These are phyloP conservation scores for Clitopilus passeckerianus DNA, from an alignment of 768 basidiomycete species.

Conservation along the genomic window DNA sequence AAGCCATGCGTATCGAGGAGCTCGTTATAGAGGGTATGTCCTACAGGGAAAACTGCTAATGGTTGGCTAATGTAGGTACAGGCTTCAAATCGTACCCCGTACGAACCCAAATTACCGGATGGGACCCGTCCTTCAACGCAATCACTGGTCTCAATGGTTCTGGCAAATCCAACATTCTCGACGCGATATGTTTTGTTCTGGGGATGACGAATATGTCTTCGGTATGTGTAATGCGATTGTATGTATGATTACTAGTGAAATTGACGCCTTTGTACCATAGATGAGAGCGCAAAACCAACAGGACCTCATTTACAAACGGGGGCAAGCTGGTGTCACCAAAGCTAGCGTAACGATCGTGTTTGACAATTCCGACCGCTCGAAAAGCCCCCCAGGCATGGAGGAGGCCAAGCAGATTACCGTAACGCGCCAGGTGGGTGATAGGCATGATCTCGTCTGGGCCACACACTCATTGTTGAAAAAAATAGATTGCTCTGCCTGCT, in stretches of 20 bases:
- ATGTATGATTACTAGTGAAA: too few species aligned
- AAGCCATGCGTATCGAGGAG: constrained; percentile 87
- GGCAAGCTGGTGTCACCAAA: constrained; percentile 94
- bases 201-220: constrained; percentile 97
- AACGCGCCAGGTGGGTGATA: constrained; percentile 77
- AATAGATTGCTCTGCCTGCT: constrained; percentile 87
- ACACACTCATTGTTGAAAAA: not conserved
- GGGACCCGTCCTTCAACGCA: constrained; percentile 98
- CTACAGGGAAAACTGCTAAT: not conserved
- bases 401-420: constrained; percentile 88
- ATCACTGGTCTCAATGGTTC: constrained; percentile 96
- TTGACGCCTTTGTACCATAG: constrained; percentile 30
- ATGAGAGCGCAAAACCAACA: constrained; percentile 95
- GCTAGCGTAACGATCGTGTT: constrained; percentile 99
- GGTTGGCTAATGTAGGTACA: constrained; percentile 17
- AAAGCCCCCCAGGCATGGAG: constrained; percentile 80
- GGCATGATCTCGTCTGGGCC: not conserved
- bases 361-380: constrained; percentile 88
- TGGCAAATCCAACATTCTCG: constrained; percentile 98
- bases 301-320: constrained; percentile 98
- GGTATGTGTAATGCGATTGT: constrained; percentile 33
- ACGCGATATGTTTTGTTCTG: constrained; percentile 98
- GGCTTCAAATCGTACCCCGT: constrained; percentile 99
- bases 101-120: constrained; percentile 91
- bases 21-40: constrained; percentile 81